Percentiles rank a stretch among this genome's conserved stretches.
These are phyloP conservation scores for Hura crepitans DNA, from an alignment of 441 rosid species.

Conservation along the genomic window DNA sequence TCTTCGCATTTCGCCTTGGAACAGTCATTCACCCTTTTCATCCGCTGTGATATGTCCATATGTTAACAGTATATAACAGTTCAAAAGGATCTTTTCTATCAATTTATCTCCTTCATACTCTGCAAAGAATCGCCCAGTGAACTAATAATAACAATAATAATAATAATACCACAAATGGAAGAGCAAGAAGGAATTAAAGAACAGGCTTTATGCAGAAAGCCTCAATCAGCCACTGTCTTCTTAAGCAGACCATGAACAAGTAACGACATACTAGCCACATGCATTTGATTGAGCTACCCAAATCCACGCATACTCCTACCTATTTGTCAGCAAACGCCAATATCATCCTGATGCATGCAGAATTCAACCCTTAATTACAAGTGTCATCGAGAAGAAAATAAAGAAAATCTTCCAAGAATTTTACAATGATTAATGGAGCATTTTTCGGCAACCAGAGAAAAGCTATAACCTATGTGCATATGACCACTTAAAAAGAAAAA, in stretches of 20 bases:
- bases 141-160: not conserved
- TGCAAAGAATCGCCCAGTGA: slow-evolving; percentile 8
- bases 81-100: slow-evolving; percentile 15
- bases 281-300: slow-evolving; percentile 16
- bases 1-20: not conserved
- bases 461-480: not conserved
- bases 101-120: slow-evolving; percentile 11
- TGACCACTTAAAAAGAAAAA: slow-evolving; percentile 10
- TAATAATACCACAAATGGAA: not conserved
- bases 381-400: not conserved
- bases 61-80: slow-evolving; percentile 9
- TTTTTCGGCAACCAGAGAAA: not conserved
- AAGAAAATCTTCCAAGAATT: no score
- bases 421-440: no score
- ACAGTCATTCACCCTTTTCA: slow-evolving; percentile 1
- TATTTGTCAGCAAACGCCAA: not conserved
- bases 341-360: slow-evolving; percentile 2
- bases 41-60: not conserved
- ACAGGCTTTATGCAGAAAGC: slow-evolving; percentile 2
- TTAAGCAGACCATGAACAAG: not conserved
- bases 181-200: not conserved
- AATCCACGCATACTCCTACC: slow-evolving; percentile 16
- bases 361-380: not conserved
- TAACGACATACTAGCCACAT: slow-evolving; percentile 13
- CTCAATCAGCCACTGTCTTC: slow-evolving; percentile 4